Evolutionary conservation across 1,139 yeast genomes (phyloP).

Genomic region (Hemisphaericaspora subhashii): DNA sequence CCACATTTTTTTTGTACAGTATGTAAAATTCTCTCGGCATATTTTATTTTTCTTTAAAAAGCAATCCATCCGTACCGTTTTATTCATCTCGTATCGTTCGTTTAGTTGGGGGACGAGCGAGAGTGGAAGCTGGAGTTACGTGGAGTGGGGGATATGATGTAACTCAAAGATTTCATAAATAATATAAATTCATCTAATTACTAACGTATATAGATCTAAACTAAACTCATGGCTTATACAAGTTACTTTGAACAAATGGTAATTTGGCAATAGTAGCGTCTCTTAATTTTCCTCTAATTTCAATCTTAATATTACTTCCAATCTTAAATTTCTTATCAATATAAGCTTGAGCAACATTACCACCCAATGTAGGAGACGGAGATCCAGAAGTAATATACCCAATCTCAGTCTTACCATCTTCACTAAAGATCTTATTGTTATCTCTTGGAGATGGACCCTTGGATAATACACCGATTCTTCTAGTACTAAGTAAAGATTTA

Average conservation of each 20-base stretch:
- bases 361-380: conserved; percentile 83
- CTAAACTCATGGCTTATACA: conserved; percentile 13
- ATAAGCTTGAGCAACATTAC: conserved; percentile 91
- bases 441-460: conserved; percentile 94
- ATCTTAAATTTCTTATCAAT: conserved; percentile 73
- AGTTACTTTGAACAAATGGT: conserved; percentile 66
- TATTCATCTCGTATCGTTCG: too few species aligned
- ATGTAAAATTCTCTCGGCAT: too few species aligned
- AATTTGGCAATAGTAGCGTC: conserved; percentile 73
- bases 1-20: too few species aligned
- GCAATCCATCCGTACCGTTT: too few species aligned
- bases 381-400: conserved; percentile 90
- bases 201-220: not conserved
- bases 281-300: conserved; percentile 81
- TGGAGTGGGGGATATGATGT: too few species aligned
- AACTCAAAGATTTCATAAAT: too few species aligned
- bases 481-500: conserved; percentile 54
- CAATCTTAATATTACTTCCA: conserved; percentile 73
- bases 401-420: conserved; percentile 49
- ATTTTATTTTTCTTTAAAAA: too few species aligned
- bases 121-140: too few species aligned
- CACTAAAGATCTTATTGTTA: conserved; percentile 64
- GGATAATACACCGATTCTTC: conserved; percentile 73
- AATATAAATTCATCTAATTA: not conserved
- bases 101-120: too few species aligned